Evolutionary conservation across 306 rosid species (phyloP), one percentile per base, ranked within the genome.

Genomic region (Fragaria iinumae): DNA sequence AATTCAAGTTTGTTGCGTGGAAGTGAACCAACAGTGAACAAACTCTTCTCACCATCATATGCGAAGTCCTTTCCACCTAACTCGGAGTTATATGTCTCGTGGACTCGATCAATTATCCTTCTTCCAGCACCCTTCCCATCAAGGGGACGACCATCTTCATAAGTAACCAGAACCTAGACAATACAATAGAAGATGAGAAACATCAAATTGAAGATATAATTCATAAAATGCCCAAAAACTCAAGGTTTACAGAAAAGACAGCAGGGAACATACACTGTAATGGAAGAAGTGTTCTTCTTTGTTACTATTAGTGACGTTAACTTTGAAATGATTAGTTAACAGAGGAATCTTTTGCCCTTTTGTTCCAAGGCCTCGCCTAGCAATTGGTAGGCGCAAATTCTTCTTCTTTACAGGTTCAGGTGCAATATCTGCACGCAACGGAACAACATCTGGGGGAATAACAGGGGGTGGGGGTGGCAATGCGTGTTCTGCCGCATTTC

Each of bases 141-240:
- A 16, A 92, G 92, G 57, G 97, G 96, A 14, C 93, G 92, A 6
- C 97, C 99, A 80, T 95, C 99, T 80, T 95, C 99, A 67, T 92
- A 92, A 3, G 71, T 68, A 47, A 95, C 56, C 16, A 96, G n/a
- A 5, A 95, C 98, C 99, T 95, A 77, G 45, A 36, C 21, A n/a
- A 53, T 18, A 56, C 55, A 55, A 52, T 67, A 75, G 8, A 67
- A 50, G 70, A 74, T 27, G 36, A 14, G 64, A 14, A 21, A 10
- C 71, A 14, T 16, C 5, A 7, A 11, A 25, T 10, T 3, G 2
- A 10, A 18, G 49, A 48, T 67, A 64, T 6, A 27, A 10, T 45
- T 21, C 44, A 67, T 27, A 18, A 12, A 11, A 18, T 2, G 20
- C 16, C 1, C 13, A 53, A 50, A 21, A 29, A 3, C 13, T 14